Percentiles rank a stretch among this genome's conserved stretches.
phyloP scores from a whole-genome alignment of 345 rosid genomes.

The Brassica juncea region DNA sequence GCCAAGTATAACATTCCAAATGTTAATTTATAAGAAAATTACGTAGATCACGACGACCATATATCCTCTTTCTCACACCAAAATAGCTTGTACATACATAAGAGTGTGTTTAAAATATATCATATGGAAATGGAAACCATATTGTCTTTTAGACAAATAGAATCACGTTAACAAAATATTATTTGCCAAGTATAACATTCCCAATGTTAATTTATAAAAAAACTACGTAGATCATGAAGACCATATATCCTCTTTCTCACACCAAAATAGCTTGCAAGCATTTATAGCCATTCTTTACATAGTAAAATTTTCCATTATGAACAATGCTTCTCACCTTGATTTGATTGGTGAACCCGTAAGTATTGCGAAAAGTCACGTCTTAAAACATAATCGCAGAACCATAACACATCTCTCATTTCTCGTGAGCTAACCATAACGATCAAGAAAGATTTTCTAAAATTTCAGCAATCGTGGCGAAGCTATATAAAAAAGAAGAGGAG shows the following conservation, averaged over 20 bases:
- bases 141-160: not conserved
- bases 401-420: conserved; percentile 22
- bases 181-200: not conserved
- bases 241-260: not conserved
- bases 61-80: not conserved
- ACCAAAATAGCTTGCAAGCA: not conserved
- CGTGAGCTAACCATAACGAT: conserved; percentile 21
- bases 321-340: conserved; percentile 12
- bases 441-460: conserved; percentile 11
- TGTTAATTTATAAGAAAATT: not conserved
- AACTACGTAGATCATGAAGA: not conserved
- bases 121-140: not conserved
- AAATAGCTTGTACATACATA: not conserved
- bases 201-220: not conserved
- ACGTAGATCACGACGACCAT: not conserved
- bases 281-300: conserved; percentile 22
- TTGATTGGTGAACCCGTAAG: conserved; percentile 27
- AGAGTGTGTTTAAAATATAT: not conserved
- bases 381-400: conserved; percentile 19
- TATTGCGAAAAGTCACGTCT: conserved; percentile 23
- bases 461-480: conserved; percentile 42
- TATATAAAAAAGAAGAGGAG: conserved; percentile 32
- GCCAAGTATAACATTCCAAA: conserved; percentile 1
- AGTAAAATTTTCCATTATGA: conserved; percentile 15
- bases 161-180: not conserved